A percentile compares a stretch with the other conserved stretches of the same genome.
These are phyloP conservation scores for Saturnispora diversa DNA, from an alignment of 805 yeast species.

Conservation along the genomic window DNA sequence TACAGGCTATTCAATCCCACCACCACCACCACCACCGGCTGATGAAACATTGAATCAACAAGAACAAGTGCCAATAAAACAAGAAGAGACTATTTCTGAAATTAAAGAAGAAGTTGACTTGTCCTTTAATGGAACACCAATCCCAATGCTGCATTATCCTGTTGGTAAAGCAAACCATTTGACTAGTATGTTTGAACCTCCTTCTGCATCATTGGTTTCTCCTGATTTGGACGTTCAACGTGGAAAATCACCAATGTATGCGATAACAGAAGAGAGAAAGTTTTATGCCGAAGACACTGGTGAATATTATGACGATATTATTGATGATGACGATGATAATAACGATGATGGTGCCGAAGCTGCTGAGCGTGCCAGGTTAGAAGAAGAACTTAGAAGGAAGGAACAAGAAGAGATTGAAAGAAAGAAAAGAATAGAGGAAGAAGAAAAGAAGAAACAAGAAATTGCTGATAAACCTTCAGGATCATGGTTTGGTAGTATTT, in stretches of 20 bases:
- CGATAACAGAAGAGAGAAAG: conserved; percentile 22
- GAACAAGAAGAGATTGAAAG: conserved; percentile 18
- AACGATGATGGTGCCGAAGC: conserved; percentile 41
- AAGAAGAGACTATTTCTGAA: too few relatives aligned
- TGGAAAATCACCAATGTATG: conserved; percentile 19
- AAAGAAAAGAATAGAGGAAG: conserved; percentile 14
- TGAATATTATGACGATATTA: conserved; percentile 26
- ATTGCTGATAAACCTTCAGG: conserved; percentile 1
- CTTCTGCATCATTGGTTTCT: conserved; percentile 5
- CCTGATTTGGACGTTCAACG: neutral
- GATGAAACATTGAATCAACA: neutral
- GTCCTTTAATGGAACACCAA: neutral
- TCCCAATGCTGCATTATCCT: conserved; percentile 7
- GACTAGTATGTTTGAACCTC: conserved; percentile 26
- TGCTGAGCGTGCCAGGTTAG: conserved; percentile 27
- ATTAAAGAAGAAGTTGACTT: neutral
- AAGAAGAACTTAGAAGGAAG: conserved; percentile 24
- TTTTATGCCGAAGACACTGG: conserved; percentile 26
- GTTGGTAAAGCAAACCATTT: conserved; percentile 13
- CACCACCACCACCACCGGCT: conserved; percentile 4
- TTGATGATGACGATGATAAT: conserved; percentile 33
- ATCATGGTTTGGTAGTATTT: conserved; percentile 60
- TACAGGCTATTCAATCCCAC: conserved; percentile 28
- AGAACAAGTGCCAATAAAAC: neutral
- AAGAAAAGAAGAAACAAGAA: conserved; percentile 7